phyloP scores from a whole-genome alignment of 1,139 yeast genomes.

The Chernovozyma sophiae-reginae region DNA sequence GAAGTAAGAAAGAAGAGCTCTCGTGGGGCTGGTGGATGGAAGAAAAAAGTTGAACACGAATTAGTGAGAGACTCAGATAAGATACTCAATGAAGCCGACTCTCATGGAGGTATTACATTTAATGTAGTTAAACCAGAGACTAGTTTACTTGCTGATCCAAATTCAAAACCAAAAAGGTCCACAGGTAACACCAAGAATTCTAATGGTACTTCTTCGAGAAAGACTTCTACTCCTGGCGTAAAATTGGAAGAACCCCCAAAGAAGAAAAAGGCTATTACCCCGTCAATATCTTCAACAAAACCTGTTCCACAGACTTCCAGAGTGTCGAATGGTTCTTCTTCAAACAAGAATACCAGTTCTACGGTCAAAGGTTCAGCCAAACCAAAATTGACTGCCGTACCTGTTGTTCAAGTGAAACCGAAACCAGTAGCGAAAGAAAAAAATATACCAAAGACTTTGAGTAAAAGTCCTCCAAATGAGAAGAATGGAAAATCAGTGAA shows the following conservation, averaged over 20 bases:
- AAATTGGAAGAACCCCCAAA: slow-evolving; percentile 3
- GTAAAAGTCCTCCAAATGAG: too few relatives aligned
- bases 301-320: neutral
- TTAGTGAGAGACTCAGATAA: slow-evolving; percentile 60
- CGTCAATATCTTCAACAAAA: too few relatives aligned
- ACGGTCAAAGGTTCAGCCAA: too few relatives aligned
- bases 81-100: slow-evolving; percentile 47
- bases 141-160: neutral
- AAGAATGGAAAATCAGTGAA: too few relatives aligned
- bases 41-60: slow-evolving; percentile 66
- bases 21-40: slow-evolving; percentile 45
- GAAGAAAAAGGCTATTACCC: too few relatives aligned
- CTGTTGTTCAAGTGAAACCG: too few relatives aligned
- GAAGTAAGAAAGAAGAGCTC: slow-evolving; percentile 54
- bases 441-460: too few relatives aligned
- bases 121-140: slow-evolving; percentile 6
- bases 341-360: too few relatives aligned
- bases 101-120: slow-evolving; percentile 15
- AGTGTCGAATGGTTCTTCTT: neutral
- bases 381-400: too few relatives aligned
- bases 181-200: slow-evolving; percentile 3
- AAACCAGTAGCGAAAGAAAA: too few relatives aligned
- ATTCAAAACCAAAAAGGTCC: slow-evolving; percentile 2
- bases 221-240: neutral
- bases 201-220: slow-evolving; percentile 1